These are phyloP conservation scores for Suhomyces yuchorum DNA, from an alignment of 1,139 yeast species.

Conservation along the genomic window DNA sequence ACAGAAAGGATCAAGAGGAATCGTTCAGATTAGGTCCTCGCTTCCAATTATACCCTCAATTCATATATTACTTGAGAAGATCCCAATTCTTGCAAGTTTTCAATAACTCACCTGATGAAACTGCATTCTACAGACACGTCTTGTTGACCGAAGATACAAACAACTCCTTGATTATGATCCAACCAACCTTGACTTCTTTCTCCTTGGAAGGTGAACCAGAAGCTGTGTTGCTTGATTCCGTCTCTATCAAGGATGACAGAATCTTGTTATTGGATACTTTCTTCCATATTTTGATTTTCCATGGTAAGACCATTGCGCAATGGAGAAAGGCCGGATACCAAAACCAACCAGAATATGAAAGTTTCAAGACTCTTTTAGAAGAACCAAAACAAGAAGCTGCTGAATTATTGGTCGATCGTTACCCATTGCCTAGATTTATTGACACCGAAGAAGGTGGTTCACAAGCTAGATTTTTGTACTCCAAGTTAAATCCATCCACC, in stretches of 20 bases:
- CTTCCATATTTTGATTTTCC: slow-evolving; percentile 93
- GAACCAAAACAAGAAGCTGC: slow-evolving; percentile 95
- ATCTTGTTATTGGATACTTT: slow-evolving; percentile 89
- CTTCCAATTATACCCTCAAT: slow-evolving; percentile 77
- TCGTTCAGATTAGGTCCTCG: slow-evolving; percentile 51
- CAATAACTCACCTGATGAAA: slow-evolving; percentile 98
- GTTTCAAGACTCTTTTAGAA: slow-evolving; percentile 81
- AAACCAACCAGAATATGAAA: slow-evolving; percentile 85
- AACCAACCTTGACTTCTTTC: slow-evolving; percentile 90
- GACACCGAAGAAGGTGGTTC: slow-evolving; percentile 98
- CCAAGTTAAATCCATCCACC: slow-evolving; percentile 91
- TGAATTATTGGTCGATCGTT: slow-evolving; percentile 84
- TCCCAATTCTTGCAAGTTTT: slow-evolving; percentile 95
- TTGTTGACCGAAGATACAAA: slow-evolving; percentile 88
- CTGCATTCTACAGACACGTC: slow-evolving; percentile 95
- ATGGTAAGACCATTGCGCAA: slow-evolving; percentile 90
- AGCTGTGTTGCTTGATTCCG: slow-evolving; percentile 93
- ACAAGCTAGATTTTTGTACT: slow-evolving; percentile 93
- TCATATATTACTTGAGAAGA: slow-evolving; percentile 92
- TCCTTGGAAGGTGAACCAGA: slow-evolving; percentile 79
- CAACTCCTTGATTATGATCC: slow-evolving; percentile 95
- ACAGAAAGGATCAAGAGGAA: slow-evolving; percentile 50
- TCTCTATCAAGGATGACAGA: slow-evolving; percentile 86
- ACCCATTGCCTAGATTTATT: slow-evolving; percentile 94
- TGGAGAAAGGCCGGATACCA: slow-evolving; percentile 98